Evolutionary conservation across 129 eudicot genomes (phyloP).

Genomic region (Ambrosia artemisiifolia): DNA sequence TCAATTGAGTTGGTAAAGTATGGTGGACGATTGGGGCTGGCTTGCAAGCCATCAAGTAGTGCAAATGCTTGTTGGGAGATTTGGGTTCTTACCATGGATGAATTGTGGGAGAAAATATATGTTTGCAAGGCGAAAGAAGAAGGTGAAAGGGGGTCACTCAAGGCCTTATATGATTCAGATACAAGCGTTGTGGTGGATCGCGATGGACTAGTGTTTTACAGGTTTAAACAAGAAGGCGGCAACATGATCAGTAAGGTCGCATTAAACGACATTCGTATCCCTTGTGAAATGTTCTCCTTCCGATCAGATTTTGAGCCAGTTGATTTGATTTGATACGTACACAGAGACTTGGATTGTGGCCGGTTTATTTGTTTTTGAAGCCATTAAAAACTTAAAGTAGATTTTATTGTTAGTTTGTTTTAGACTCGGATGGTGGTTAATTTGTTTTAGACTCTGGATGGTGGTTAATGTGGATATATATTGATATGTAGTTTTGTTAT

Average conservation of each 20-base stretch:
- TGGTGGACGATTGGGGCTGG: constrained; percentile 12
- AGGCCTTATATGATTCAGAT: constrained; percentile 11
- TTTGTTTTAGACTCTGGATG: not conserved
- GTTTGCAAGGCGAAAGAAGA: not conserved
- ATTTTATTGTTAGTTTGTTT: not conserved
- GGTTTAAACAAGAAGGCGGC: not conserved
- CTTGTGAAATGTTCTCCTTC: not conserved
- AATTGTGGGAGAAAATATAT: not conserved
- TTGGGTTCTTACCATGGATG: constrained; percentile 1
- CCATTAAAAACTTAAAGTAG: not conserved
- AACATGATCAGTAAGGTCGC: not conserved
- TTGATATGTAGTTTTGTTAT: not conserved
- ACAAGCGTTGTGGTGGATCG: not conserved
- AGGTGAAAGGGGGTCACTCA: not conserved
- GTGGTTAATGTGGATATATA: not conserved
- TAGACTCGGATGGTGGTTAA: not conserved
- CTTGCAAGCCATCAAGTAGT: not conserved
- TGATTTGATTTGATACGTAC: not conserved
- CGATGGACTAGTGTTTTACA: not conserved
- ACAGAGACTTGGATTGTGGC: not conserved
- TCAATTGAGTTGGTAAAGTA: not conserved
- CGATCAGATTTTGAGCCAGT: constrained; percentile 18
- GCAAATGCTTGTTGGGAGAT: constrained; percentile 1
- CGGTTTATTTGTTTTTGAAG: too few species aligned
- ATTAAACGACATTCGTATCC: not conserved